Base-by-base conservation (phyloP, 2,329 filamentous ascomycete species). In the Macrophomina pseudophaseolina region DNA sequence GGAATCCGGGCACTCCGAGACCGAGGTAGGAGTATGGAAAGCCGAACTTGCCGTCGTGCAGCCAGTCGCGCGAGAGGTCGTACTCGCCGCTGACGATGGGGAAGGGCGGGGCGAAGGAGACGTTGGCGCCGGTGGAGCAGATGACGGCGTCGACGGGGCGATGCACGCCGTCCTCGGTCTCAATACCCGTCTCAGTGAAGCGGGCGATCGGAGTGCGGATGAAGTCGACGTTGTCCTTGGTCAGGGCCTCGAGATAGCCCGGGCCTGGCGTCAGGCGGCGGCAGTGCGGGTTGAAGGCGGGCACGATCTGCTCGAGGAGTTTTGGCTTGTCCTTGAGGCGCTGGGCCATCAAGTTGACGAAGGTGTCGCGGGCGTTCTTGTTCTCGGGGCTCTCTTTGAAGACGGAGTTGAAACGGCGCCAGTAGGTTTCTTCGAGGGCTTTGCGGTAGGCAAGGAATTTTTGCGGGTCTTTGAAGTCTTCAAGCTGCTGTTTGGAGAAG, bases 21-120 rank as follows among this genome's bases (percentile, higher is more conserved):
- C 89, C 89, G 6, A 91, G 79, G 70, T 92, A 92, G 0, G 86
- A 54, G 72, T 90, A 88, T 0, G 90, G 89, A 67, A 87, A 90
- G 40, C 63, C 88, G 68, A 83, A 83, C 23, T 80, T 77, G 0
- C 85, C 86, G 46, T 82, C 84, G 1, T 80, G 80, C 14, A 80
- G 81, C 89, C 89, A 92, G 1, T 85, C 80, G 8, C 81, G 75
- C 11, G 80, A 77, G 30, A 66, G 78, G 66, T 89, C 83, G 8
- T 82, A 75, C 2, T 84, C 87, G 56, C 83, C 76, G 1, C 86
- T 84, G 30, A 81, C 79, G 69, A 92, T 86, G 0, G 86, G 80
- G 69, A 91, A 91, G 0, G 84, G 84, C 0, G 88, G 88, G 2
- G 74, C 74, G 44, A 76, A 73, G 42, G 75, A 71, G 2, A 74